Evolutionary conservation across 164 flowering plant genomes (phyloP), one percentile per base, ranked within the genome.

Genomic region (Kalanchoe fedtschenkoi): DNA sequence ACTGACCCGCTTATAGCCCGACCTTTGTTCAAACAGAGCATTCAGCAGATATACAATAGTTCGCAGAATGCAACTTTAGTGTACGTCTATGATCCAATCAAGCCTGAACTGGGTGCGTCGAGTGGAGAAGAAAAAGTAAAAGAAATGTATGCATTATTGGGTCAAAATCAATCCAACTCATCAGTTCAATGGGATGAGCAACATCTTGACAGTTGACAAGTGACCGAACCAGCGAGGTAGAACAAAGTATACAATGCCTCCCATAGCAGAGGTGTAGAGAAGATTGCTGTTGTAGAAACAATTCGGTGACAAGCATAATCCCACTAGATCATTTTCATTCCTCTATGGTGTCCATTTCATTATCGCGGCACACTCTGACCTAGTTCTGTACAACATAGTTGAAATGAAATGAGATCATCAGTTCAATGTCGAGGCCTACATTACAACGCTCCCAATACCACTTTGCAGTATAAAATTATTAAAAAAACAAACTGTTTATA

Each of bases 1-100:
- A 58, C 61, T 10, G 61, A 30, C 61, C 61, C 39, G 61, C 61
- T 34, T 33, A 37, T 21, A 58, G 39, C 35, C 61, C 61, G 39
- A 58, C 61, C 2, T 58, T 58, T 58, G 37, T 33, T 15, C 61
- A 32, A 34, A 58, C 61, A 4, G 13, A 32, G 61, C 61, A 58
- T 9, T 58, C 61, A n/a, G n/a, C n/a, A n/a, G n/a, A n/a, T n/a
- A n/a, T n/a, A n/a, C n/a, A n/a, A n/a, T n/a, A n/a, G n/a, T n/a
- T n/a, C n/a, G n/a, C n/a, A n/a, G n/a, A n/a, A n/a, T n/a, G n/a
- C n/a, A n/a, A n/a, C n/a, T n/a, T n/a, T n/a, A n/a, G n/a, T n/a
- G n/a, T n/a, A n/a, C n/a, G n/a, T n/a, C n/a, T n/a, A 19, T 19
- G n/a, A n/a, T n/a, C n/a, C 6, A 44, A 51, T 10, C 2, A 15